Base-by-base conservation (phyloP, 108 stramenopile species). In the Mediolabrus comicus region DNA sequence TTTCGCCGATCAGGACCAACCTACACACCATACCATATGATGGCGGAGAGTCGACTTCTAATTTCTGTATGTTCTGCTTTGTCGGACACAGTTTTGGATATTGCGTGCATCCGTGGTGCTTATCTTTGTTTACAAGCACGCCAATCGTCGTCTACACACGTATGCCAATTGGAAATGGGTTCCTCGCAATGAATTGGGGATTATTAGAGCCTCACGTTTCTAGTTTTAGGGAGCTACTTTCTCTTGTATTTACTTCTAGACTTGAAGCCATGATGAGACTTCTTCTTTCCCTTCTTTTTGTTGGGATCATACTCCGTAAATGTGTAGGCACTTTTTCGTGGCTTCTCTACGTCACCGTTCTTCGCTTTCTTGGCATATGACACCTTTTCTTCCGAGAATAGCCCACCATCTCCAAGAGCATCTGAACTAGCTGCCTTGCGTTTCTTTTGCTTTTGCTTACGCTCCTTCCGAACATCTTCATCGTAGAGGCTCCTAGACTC, bases 301-400 rank as follows among this genome's bases (percentile, higher is more conserved):
- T 69, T 66, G 33, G 83, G 83, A 66, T 92, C 86, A 43, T 67
- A 80, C 28, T 82, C 91, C 4, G 69, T 33, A 67, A 92, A 92
- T 29, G 62, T 67, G 53, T 84, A 87, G 24, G 71, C 65, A 68
- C 81, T 80, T 59, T 74, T 72, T 9, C 31, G 36, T 16, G 70
- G 73, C 55, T 53, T 53, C 9, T 81, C 82, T 25, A 67, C 65
- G 8, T 32, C 54, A 39, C 79, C 74, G 22, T 74, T 61, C 58
- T 74, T 73, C 53, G 65, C 62, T 61, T 92, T 90, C 49, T 67
- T 79, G 9, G 87, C 76, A 70, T 75, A 84, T 0, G 87, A 62
- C 31, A 90, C 80, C 54, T 71, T 82, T 33, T 91, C 92, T 17
- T 92, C 92, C 13, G 79, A 76, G 55, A 95, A 95, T 53, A 95